phyloP scores from a whole-genome alignment of 768 basidiomycete species.

The Mycena filopes region DNA sequence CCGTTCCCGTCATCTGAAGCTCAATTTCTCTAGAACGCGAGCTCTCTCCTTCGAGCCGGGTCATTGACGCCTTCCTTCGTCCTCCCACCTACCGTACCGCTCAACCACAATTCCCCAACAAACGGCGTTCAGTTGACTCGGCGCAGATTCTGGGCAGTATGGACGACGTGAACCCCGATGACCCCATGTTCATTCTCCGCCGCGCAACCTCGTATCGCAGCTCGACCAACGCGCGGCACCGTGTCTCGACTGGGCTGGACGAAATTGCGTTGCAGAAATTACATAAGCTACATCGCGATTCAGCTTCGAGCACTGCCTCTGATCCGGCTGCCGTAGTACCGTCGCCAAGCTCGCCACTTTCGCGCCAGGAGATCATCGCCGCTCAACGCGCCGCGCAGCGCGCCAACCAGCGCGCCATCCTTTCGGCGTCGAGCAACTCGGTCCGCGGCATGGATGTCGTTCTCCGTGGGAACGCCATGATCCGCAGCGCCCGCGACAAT shows the following conservation, averaged over 20 bases:
- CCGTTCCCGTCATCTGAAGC: constrained; percentile 7
- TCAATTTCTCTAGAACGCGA: constrained; percentile 68
- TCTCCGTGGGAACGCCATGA: constrained; percentile 83
- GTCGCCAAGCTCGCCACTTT: constrained; percentile 39
- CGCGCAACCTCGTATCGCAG: constrained; percentile 81
- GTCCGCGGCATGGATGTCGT: constrained; percentile 90
- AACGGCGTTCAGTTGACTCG: constrained; percentile 91
- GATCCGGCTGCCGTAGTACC: constrained; percentile 46
- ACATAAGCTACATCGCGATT: constrained; percentile 76
- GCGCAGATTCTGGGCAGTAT: constrained; percentile 71
- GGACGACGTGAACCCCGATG: constrained; percentile 83
- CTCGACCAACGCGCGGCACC: constrained; percentile 69
- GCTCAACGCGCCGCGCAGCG: constrained; percentile 89
- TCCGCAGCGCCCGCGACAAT: constrained; percentile 86
- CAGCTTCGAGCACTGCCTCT: constrained; percentile 67
- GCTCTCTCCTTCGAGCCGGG: constrained; percentile 81
- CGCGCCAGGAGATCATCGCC: constrained; percentile 91
- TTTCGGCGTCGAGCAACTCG: constrained; percentile 84
- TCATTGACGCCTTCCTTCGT: constrained; percentile 84
- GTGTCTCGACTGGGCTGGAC: constrained; percentile 82
- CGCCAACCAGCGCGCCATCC: constrained; percentile 87
- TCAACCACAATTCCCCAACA: constrained; percentile 68
- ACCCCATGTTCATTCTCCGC: constrained; percentile 92
- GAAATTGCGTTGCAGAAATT: constrained; percentile 70
- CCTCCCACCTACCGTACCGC: constrained; percentile 77